Conservation (phyloP, 805 yeast species). For the Saturnispora serradocipensis region DNA sequence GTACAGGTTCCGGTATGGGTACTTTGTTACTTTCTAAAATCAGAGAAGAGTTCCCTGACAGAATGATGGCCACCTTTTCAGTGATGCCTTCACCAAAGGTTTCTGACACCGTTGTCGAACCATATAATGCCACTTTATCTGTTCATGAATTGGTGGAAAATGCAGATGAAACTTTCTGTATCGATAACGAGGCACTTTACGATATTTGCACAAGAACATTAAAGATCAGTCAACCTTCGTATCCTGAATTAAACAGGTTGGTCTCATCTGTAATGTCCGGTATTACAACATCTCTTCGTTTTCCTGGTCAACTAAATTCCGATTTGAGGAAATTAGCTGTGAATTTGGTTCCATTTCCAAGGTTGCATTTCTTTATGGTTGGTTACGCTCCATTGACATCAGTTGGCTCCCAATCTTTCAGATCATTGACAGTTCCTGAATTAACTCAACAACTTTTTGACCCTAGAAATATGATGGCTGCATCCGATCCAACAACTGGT, state of each 20-base stretch:
- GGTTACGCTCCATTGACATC: constrained; percentile 91
- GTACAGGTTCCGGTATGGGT: constrained; percentile 97
- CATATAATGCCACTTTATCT: constrained; percentile 87
- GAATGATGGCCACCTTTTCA: constrained; percentile 94
- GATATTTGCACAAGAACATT: constrained; percentile 82
- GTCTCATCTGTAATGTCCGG: constrained; percentile 93
- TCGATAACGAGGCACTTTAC: constrained; percentile 89
- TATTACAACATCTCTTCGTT: constrained; percentile 86
- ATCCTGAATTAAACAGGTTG: constrained; percentile 69
- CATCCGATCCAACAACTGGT: constrained; percentile 84
- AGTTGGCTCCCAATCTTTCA: constrained; percentile 69
- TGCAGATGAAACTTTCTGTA: constrained; percentile 90
- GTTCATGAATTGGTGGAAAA: constrained; percentile 86
- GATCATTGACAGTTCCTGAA: constrained; percentile 81
- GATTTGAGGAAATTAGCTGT: constrained; percentile 91
- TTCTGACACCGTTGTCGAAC: constrained; percentile 91
- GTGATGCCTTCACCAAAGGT: constrained; percentile 89
- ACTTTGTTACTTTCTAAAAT: constrained; percentile 76
- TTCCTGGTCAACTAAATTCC: constrained; percentile 91
- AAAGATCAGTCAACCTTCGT: constrained; percentile 70
- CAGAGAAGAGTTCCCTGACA: constrained; percentile 88
- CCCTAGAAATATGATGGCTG: constrained; percentile 92
- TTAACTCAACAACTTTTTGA: constrained; percentile 91
- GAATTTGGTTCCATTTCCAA: constrained; percentile 89
- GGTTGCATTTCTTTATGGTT: constrained; percentile 91